Conservation (phyloP, 345 rosid species). For the Acer saccharum region DNA sequence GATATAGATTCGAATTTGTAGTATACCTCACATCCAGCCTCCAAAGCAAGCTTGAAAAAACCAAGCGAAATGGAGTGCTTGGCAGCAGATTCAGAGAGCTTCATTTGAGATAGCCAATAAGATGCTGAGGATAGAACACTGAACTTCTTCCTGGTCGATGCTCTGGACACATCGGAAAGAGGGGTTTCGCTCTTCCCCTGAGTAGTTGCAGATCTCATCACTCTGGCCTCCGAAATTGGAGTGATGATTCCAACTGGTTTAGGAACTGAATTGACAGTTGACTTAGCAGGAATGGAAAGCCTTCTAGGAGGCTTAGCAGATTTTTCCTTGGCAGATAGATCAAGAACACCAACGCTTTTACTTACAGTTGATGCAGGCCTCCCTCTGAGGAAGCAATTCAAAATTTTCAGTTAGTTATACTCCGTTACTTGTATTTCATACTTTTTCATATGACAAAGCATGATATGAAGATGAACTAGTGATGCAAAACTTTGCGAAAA, state of each 20-base stretch:
- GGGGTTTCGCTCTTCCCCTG: slow-evolving; percentile 58
- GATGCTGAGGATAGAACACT: slow-evolving; percentile 51
- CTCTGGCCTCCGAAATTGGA: slow-evolving; percentile 59
- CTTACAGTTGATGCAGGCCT: slow-evolving; percentile 55
- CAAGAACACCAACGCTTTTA: slow-evolving; percentile 72
- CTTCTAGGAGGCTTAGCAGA: slow-evolving; percentile 83
- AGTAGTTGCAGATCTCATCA: slow-evolving; percentile 38
- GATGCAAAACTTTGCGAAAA: too few relatives aligned
- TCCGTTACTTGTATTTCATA: too few relatives aligned
- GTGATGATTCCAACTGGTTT: slow-evolving; percentile 43
- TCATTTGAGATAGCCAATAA: slow-evolving; percentile 79
- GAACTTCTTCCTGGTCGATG: slow-evolving; percentile 52
- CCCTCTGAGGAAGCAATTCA: slow-evolving; percentile 34
- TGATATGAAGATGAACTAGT: too few relatives aligned
- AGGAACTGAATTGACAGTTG: slow-evolving; percentile 37
- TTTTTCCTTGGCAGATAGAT: slow-evolving; percentile 67
- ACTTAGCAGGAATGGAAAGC: slow-evolving; percentile 66
- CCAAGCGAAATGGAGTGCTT: slow-evolving; percentile 83
- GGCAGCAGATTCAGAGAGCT: slow-evolving; percentile 70
- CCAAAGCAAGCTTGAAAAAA: slow-evolving; percentile 83
- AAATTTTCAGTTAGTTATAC: too few relatives aligned
- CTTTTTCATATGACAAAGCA: too few relatives aligned
- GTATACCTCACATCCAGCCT: slow-evolving; percentile 83
- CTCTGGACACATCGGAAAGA: slow-evolving; percentile 47
- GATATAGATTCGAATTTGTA: not conserved